Evolutionary conservation across 176 grass and related monocot genomes (phyloP), one percentile per base, ranked within the genome.

Genomic region (Typha latifolia): DNA sequence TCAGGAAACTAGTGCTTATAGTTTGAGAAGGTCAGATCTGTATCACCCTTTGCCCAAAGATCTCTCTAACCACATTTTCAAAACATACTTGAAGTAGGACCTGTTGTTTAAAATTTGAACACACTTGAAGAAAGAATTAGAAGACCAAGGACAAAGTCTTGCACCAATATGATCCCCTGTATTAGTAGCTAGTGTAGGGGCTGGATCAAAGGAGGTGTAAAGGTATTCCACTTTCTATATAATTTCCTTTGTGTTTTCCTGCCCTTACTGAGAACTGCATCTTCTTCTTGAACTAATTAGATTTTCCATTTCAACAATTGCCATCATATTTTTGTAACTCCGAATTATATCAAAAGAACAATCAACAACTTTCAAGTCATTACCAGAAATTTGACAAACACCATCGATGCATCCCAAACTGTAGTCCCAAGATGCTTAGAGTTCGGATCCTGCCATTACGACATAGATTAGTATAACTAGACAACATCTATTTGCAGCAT

Each of bases 351-450:
- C 4, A 65, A 65, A 47, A 10, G 16, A 47, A 12, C 14, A 2
- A 65, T 16, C 32, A 47, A 64, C 26, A 10, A 16, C 14, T 19
- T 65, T 31, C 10, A 66, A 56, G 18, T 51, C 62, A 73, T 78
- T 91, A 96, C 93, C 93, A 96, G 68, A 69, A 86, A 96, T 49
- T 96, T 96, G 43, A 75, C 88, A 51, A 96, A 91, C 47, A 96
- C 93, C 93, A 96, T 96, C 3, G 88, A 96, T 50, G 93, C 82
- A 77, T 96, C 93, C 93, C 93, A 96, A 52, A 96, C 93, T 21
- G 93, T 91, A 18, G 87, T 96, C 1, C 93, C 93, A 18, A 86
- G 83, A 80, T 96, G 88, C 66, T 89, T 91, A 7, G 93, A 96
- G 61, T 96, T 96, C 0, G 93, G 93, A 82, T 96, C 93, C 93